Evolutionary conservation across 2,329 filamentous ascomycete species (phyloP).

Genomic region (Plectosphaerella cucumerina): DNA sequence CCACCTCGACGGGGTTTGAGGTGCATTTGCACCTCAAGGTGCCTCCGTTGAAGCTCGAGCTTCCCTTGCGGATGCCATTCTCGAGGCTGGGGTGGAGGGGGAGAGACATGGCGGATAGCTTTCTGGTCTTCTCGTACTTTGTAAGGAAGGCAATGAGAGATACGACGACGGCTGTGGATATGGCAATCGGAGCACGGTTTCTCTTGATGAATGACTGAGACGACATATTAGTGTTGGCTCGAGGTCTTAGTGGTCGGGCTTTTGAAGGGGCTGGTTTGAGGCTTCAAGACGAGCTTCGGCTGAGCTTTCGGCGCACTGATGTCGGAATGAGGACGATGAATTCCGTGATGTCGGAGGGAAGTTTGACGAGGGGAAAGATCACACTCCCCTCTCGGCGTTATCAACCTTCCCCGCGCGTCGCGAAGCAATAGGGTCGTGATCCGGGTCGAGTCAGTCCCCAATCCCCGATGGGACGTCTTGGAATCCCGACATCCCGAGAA

Average conservation of each 20-base stretch:
- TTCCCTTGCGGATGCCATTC: conserved; percentile 55
- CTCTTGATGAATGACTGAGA: not conserved
- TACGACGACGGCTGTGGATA: not conserved
- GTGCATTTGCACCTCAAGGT: conserved; percentile 59
- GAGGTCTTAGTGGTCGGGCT: not conserved
- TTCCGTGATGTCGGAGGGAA: no score
- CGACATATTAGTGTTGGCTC: not conserved
- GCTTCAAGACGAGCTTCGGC: not conserved
- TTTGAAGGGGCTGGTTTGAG: not conserved
- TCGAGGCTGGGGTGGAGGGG: conserved; percentile 61
- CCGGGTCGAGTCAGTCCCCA: not conserved
- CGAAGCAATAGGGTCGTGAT: not conserved
- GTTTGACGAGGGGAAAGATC: no score
- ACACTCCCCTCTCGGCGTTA: not conserved
- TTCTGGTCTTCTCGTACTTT: not conserved
- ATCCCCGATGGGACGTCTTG: not conserved
- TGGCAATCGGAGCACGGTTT: not conserved
- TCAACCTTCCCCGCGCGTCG: not conserved
- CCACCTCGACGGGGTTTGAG: conserved; percentile 51
- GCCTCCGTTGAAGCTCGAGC: conserved; percentile 51
- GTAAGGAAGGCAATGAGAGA: not conserved
- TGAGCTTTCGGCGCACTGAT: not conserved
- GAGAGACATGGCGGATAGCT: conserved; percentile 22
- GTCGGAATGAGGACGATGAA: not conserved
- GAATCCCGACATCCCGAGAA: not conserved